Percentiles rank a stretch among this genome's conserved stretches.
Evolutionary conservation across 805 yeast genomes (phyloP).

Genomic region (Pichia exigua): DNA sequence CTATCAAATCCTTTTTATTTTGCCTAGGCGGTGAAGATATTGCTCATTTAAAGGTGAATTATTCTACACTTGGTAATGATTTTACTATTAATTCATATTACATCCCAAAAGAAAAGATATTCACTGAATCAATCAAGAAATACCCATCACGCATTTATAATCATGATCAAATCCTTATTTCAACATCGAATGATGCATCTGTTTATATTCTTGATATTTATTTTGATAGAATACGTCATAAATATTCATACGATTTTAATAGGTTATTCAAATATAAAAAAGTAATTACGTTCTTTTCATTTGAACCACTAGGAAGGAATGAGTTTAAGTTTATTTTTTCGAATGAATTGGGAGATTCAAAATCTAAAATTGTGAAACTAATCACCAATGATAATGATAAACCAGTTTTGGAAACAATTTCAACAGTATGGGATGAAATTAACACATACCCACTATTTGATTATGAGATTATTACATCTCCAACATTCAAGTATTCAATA

Average conservation of each 20-base stretch:
- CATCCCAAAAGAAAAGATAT: conserved; percentile 17
- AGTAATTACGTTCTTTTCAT: conserved; percentile 16
- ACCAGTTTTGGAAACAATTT: conserved; percentile 14
- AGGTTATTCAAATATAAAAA: conserved; percentile 20
- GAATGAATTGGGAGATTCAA: conserved; percentile 22
- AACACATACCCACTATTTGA: conserved; percentile 25
- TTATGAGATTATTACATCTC: conserved; percentile 15
- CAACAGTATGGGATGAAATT: conserved; percentile 14
- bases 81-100: conserved; percentile 19
- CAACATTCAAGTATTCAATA: conserved; percentile 13
- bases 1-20: conserved; percentile 20
- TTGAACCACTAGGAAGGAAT: conserved; percentile 15
- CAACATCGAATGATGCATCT: conserved; percentile 13
- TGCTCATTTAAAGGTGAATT: neutral
- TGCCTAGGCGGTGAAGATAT: conserved; percentile 23
- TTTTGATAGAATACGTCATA: conserved; percentile 12
- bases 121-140: conserved; percentile 12
- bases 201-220: conserved; percentile 24
- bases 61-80: neutral
- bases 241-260: conserved; percentile 13
- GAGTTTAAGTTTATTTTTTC: conserved; percentile 17
- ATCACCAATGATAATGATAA: conserved; percentile 9
- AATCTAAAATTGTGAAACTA: conserved; percentile 16
- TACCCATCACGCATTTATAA: conserved; percentile 11
- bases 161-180: conserved; percentile 25